phyloP scores from a whole-genome alignment of 139 green algal species.

The Picochlorum sp. region DNA sequence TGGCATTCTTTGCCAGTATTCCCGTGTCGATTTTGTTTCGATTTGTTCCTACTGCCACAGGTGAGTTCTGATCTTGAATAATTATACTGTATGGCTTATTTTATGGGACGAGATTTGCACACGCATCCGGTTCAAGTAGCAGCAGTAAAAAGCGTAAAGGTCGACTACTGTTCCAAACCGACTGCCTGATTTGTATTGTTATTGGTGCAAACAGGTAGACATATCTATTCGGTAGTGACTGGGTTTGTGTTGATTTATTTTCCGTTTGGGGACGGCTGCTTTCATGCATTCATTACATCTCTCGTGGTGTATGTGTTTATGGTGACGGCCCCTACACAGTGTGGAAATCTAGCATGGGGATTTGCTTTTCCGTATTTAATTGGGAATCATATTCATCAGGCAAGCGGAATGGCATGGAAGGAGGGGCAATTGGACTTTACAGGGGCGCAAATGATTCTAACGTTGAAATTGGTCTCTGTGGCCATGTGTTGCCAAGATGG shows the following conservation, averaged over 20 bases:
- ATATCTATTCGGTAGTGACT: slow-evolving; percentile 46
- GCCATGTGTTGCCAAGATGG: slow-evolving; percentile 28
- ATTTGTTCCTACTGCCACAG: slow-evolving; percentile 16
- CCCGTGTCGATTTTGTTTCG: slow-evolving; percentile 15
- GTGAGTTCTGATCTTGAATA: too few relatives aligned
- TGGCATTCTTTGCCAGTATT: slow-evolving; percentile 38
- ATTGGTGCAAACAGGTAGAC: too few relatives aligned
- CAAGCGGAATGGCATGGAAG: slow-evolving; percentile 65
- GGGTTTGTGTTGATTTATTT: slow-evolving; percentile 65
- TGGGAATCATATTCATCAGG: slow-evolving; percentile 57
- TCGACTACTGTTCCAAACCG: too few relatives aligned
- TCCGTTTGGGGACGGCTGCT: slow-evolving; percentile 54
- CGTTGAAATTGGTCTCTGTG: slow-evolving; percentile 69
- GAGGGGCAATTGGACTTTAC: slow-evolving; percentile 67
- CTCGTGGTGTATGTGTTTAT: slow-evolving; percentile 53
- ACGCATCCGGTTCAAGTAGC: too few relatives aligned
- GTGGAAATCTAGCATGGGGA: slow-evolving; percentile 50
- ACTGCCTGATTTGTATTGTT: too few relatives aligned
- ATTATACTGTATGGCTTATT: too few relatives aligned
- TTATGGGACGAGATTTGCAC: slow-evolving; percentile 12
- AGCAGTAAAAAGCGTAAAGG: too few relatives aligned
- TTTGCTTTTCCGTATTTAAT: slow-evolving; percentile 68
- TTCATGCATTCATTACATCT: slow-evolving; percentile 38
- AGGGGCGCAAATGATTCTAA: slow-evolving; percentile 71
- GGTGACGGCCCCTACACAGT: slow-evolving; percentile 28